Percentiles rank a stretch among this genome's conserved stretches.
Evolutionary conservation across 805 yeast genomes (phyloP).

Genomic region (Kodamaea leandrae): DNA sequence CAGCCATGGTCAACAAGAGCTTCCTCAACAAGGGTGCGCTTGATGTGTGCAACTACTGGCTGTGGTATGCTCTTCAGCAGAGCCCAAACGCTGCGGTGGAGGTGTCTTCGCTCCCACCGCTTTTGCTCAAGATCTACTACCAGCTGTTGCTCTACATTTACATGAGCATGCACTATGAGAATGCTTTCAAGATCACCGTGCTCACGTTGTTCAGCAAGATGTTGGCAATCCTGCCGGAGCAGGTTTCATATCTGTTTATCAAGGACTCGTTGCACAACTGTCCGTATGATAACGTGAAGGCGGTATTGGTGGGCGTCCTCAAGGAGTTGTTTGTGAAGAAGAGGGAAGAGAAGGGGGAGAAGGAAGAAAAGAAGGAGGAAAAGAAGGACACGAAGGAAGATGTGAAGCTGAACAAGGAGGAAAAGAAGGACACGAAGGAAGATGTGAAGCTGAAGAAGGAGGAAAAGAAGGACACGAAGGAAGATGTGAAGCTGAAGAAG

Average conservation of each 20-base stretch:
- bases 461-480: background rate
- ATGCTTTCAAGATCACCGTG: constrained; percentile 27
- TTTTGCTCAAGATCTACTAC: constrained; percentile 28
- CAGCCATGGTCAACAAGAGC: constrained; percentile 31
- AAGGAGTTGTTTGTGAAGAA: constrained; percentile 58
- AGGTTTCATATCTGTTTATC: constrained; percentile 56
- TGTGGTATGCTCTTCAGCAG: constrained; percentile 35
- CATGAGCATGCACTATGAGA: constrained; percentile 5
- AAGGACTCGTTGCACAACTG: constrained; percentile 62
- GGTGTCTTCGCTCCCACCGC: constrained; percentile 29
- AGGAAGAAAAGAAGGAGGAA: background rate
- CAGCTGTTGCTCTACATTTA: constrained; percentile 28
- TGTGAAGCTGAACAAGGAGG: background rate
- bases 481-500: background rate
- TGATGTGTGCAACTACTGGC: constrained; percentile 36
- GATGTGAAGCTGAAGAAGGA: background rate
- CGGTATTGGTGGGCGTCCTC: constrained; percentile 62
- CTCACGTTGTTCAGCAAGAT: constrained; percentile 65
- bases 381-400: background rate
- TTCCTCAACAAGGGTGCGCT: constrained; percentile 20
- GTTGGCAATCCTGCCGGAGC: constrained; percentile 57
- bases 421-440: background rate
- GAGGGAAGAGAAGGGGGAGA: constrained; percentile 9
- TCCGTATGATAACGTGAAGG: constrained; percentile 60
- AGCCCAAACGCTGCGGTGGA: constrained; percentile 25